Evolutionary conservation across 1,284 basidiomycete genomes (phyloP).

Genomic region (Coniophora puteana): DNA sequence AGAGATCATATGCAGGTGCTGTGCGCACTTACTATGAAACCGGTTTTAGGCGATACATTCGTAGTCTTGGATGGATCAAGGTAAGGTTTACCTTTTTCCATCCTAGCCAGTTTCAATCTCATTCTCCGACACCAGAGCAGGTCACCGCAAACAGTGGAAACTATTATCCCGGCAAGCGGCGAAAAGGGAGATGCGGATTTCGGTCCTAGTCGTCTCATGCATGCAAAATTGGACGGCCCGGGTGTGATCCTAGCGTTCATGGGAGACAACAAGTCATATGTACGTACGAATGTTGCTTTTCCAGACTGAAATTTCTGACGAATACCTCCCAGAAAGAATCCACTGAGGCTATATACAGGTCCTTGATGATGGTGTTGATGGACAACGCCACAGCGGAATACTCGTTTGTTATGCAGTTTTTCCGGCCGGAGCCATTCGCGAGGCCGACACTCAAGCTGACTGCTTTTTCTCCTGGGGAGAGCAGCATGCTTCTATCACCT

Average conservation of each 20-base stretch:
- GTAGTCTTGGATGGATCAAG: conserved; percentile 78
- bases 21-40: conserved; percentile 96
- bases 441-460: conserved; percentile 18
- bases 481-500: conserved; percentile 19
- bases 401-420: conserved; percentile 82
- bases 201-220: conserved; percentile 55
- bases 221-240: conserved; percentile 75
- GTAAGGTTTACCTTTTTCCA: conserved; percentile 32
- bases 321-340: conserved; percentile 69
- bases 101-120: conserved; percentile 4
- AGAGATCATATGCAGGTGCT: conserved; percentile 82
- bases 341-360: conserved; percentile 80
- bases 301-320: conserved; percentile 8
- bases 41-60: conserved; percentile 86
- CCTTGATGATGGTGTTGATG: conserved; percentile 83
- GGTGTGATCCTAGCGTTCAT: conserved; percentile 79
- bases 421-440: conserved; percentile 41
- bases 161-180: conserved; percentile 43
- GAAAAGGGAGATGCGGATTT: conserved; percentile 35
- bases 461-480: conserved; percentile 41
- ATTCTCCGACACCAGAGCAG: conserved; percentile 41
- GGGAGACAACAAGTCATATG: conserved; percentile 82
- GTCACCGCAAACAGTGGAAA: conserved; percentile 59
- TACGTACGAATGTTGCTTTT: conserved; percentile 36
- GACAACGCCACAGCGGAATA: conserved; percentile 93